These are phyloP conservation scores for Puccinia polysora DNA, from an alignment of 1,284 basidiomycete genomes.

Conservation along the genomic window DNA sequence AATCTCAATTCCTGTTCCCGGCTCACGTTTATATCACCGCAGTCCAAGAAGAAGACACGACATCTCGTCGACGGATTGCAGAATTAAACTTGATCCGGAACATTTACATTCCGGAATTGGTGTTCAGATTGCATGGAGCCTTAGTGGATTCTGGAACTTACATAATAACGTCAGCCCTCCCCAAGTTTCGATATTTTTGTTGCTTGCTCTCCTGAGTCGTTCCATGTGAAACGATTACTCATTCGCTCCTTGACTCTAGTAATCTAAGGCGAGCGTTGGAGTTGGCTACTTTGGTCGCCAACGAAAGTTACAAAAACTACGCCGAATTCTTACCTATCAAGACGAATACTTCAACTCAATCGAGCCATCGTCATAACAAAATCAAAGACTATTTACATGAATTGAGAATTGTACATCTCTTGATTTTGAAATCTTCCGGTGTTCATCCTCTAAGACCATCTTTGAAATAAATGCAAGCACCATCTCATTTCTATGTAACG, in stretches of 20 bases:
- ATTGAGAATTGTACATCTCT: conserved; percentile 17
- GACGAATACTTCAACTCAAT: conserved; percentile 49
- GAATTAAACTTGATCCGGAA: conserved; percentile 77
- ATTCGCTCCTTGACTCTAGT: conserved; percentile 55
- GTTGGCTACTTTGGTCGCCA: conserved; percentile 77
- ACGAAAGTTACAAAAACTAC: conserved; percentile 79
- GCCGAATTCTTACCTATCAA: conserved; percentile 71
- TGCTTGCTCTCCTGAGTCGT: background rate
- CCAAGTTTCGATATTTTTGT: background rate
- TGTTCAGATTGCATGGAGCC: conserved; percentile 74
- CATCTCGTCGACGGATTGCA: conserved; percentile 61
- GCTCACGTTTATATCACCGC: background rate
- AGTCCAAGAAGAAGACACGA: conserved; percentile 24
- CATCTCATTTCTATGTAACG: no score
- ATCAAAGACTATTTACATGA: conserved; percentile 39
- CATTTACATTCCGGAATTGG: conserved; percentile 83
- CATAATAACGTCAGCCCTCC: conserved; percentile 65
- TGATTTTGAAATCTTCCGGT: conserved; percentile 28
- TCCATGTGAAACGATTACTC: background rate
- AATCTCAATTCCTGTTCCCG: background rate
- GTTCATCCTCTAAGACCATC: conserved; percentile 12
- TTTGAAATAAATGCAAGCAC: conserved; percentile 21
- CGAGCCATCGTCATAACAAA: background rate
- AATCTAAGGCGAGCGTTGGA: conserved; percentile 74
- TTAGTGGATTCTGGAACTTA: conserved; percentile 65